phyloP scores from a whole-genome alignment of 2,329 filamentous ascomycete genomes.

The Harringtonia aguacate region DNA sequence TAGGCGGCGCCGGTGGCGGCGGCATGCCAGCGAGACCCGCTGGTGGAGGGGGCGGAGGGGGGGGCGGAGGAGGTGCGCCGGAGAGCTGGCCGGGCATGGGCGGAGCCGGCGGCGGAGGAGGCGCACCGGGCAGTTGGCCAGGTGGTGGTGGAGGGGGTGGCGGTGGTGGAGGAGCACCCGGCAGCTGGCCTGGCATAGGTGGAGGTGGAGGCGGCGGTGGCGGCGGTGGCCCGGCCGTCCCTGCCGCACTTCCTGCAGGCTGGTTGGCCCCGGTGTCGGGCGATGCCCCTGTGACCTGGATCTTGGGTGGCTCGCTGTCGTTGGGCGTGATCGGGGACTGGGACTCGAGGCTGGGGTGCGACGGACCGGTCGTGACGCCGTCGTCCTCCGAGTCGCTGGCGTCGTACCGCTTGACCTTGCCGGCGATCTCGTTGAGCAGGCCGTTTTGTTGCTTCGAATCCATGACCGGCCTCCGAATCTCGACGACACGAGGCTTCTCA shows the following conservation, averaged over 20 bases:
- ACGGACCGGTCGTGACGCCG: conserved; percentile 62
- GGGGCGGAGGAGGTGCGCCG: conserved; percentile 19
- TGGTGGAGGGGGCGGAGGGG: conserved; percentile 29
- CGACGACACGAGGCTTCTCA: conserved; percentile 69
- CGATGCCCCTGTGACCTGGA: conserved; percentile 37
- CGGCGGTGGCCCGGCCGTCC: neutral
- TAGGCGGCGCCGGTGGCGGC: conserved; percentile 26
- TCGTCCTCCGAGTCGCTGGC: conserved; percentile 63
- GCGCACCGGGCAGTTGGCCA: conserved; percentile 26
- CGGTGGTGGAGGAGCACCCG: conserved; percentile 17
- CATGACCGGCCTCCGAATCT: conserved; percentile 61
- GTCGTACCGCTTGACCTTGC: conserved; percentile 63
- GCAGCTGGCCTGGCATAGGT: too few relatives aligned
- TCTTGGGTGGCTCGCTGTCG: conserved; percentile 49
- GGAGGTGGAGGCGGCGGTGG: conserved; percentile 25
- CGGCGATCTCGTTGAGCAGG: conserved; percentile 58
- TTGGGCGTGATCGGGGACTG: conserved; percentile 56
- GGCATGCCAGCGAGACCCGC: conserved; percentile 19
- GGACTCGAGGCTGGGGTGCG: conserved; percentile 64
- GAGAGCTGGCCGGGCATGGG: conserved; percentile 21
- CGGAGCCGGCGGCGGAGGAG: conserved; percentile 36
- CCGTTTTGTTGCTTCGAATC: conserved; percentile 56
- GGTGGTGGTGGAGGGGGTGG: conserved; percentile 30
- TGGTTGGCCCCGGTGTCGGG: neutral
- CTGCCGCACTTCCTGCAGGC: neutral